Percentiles rank a stretch among this genome's conserved stretches.
Evolutionary conservation across 129 eudicot species (phyloP).

Genomic region (Flaveria ramosissima): DNA sequence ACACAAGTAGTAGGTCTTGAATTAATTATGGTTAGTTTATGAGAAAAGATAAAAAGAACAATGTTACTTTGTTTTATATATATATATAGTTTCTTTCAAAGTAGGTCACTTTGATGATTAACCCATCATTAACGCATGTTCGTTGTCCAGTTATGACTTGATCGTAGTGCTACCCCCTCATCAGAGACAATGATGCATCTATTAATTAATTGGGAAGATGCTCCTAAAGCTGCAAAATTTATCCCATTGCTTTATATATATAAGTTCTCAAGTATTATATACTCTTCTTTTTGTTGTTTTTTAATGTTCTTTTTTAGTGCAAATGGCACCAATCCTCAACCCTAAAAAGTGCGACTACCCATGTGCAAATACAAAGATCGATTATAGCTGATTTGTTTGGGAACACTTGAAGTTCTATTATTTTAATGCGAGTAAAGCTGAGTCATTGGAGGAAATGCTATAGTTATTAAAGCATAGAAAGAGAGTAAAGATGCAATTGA

Average conservation of each 20-base stretch:
- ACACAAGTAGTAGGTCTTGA: not conserved
- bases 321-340: conserved; percentile 18
- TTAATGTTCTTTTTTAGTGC: conserved; percentile 24
- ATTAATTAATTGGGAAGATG: conserved; percentile 8
- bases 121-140: not conserved
- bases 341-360: conserved; percentile 24
- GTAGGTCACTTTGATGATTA: not conserved
- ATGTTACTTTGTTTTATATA: not conserved
- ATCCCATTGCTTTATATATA: not conserved
- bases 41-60: not conserved
- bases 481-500: not conserved
- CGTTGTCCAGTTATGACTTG: conserved; percentile 4
- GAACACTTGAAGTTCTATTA: not conserved
- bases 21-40: not conserved
- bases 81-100: not conserved
- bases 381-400: conserved; percentile 14
- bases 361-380: conserved; percentile 24
- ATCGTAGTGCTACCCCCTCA: conserved; percentile 36
- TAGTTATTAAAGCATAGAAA: not conserved
- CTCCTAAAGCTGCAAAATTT: conserved; percentile 30
- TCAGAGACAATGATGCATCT: conserved; percentile 36
- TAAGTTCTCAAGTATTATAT: conserved; percentile 11
- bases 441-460: not conserved
- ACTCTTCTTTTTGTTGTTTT: conserved; percentile 18
- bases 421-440: not conserved